phyloP scores from a whole-genome alignment of 164 flowering plant species.

The Warburgia ugandensis region DNA sequence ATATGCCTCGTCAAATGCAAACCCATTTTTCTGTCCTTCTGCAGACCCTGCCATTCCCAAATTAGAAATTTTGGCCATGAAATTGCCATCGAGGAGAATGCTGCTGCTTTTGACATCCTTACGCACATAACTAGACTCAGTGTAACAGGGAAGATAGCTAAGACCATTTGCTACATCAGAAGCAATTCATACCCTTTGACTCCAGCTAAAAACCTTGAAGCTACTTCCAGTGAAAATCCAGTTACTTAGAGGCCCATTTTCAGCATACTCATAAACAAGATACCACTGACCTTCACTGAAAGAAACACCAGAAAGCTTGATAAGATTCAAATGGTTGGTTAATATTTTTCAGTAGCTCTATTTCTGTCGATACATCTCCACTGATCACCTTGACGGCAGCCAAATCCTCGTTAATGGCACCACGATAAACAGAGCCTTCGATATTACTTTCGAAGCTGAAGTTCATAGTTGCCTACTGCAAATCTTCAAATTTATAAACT shows the following conservation, averaged over 20 bases:
- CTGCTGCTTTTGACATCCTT: slow-evolving; percentile 55
- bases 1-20: slow-evolving; percentile 45
- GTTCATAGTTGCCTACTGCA: slow-evolving; percentile 49
- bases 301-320: slow-evolving; percentile 51
- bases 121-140: slow-evolving; percentile 64
- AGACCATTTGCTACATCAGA: slow-evolving; percentile 69
- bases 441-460: slow-evolving; percentile 45
- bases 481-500: slow-evolving; percentile 47
- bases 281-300: slow-evolving; percentile 46
- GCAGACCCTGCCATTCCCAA: slow-evolving; percentile 45
- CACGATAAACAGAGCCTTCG: slow-evolving; percentile 62
- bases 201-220: slow-evolving; percentile 43
- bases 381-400: slow-evolving; percentile 59
- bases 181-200: slow-evolving; percentile 52
- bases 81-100: slow-evolving; percentile 49
- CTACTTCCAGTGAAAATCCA: slow-evolving; percentile 45
- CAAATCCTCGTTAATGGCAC: slow-evolving; percentile 38
- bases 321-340: slow-evolving; percentile 65
- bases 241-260: slow-evolving; percentile 53
- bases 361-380: slow-evolving; percentile 58
- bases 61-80: slow-evolving; percentile 70
- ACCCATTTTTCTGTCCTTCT: slow-evolving; percentile 31
- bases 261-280: slow-evolving; percentile 67
- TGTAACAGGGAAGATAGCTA: slow-evolving; percentile 62
- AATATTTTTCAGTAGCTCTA: slow-evolving; percentile 42